Evolutionary conservation across 768 basidiomycete species (phyloP), one percentile per base, ranked within the genome.

Genomic region (Mycena venus): DNA sequence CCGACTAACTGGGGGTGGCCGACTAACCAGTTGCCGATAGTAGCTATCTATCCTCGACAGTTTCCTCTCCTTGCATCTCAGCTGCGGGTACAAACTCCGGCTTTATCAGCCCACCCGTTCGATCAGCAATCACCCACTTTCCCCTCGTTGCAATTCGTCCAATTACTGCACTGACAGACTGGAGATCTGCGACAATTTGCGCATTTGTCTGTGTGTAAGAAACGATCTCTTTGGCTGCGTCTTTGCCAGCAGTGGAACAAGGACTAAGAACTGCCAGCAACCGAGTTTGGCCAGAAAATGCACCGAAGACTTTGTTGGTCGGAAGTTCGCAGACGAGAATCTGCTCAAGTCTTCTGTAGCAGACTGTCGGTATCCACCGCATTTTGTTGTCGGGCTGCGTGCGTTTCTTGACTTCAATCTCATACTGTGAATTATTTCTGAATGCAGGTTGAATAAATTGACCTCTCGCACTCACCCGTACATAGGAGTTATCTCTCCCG

Each of bases 281-380:
- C 3, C 60, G 44, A 7, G 60, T 59, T 40, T 73, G 69, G 4
- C 68, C 70, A 15, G 61, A 42, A 15, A 75, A 68, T 6, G 25
- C 44, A 14, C 40, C 42, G 21, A 31, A 76, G 29, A 72, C 19
- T 23, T 17, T 6, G 3, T 70, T 36, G 1, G 38, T 44, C 9
- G 78, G 68, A 8, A 80, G 36, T 1, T n/a, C 25, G 23, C 73
- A 76, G 5, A 73, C 75, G 5, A 78, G 55, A 27, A 81, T 73
- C 36, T 74, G 63, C 34, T 78, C 59, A 2, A 81, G 71, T 51
- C 63, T 63, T 11, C 80, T 77, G 59, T 78, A 80, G 5, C 32
- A 70, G 11, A 77, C 29, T 21, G 42, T n/a, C 23, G 58, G 59
- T 12, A 23, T 17, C 55, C 31, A 55, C 8, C 15, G 17, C 9